These are phyloP conservation scores for Leccinum pseudoinsigne DNA, from an alignment of 1,284 basidiomycete genomes.

Conservation along the genomic window DNA sequence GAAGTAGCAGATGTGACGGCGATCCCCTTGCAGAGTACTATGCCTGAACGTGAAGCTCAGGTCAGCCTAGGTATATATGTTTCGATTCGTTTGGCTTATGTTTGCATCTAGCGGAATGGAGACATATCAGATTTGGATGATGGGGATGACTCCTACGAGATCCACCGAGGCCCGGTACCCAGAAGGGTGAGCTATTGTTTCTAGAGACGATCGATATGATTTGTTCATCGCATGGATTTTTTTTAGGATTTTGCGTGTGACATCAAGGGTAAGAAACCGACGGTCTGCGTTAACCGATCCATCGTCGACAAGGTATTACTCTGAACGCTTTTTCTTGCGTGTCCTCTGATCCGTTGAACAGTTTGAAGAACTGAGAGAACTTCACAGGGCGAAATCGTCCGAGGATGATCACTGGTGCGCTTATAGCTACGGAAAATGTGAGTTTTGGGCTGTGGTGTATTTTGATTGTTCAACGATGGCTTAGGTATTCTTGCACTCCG, in stretches of 20 bases:
- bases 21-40: conserved; percentile 70
- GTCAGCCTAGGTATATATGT: conserved; percentile 31
- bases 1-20: conserved; percentile 13
- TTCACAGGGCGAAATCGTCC: conserved; percentile 57
- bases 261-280: conserved; percentile 36
- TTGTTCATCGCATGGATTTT: not conserved
- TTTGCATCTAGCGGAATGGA: conserved; percentile 22
- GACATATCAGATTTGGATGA: conserved; percentile 30
- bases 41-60: conserved; percentile 41
- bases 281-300: conserved; percentile 57
- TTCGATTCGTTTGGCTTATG: not conserved
- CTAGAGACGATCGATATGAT: not conserved
- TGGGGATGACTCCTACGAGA: conserved; percentile 10
- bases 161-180: not conserved
- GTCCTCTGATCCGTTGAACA: conserved; percentile 28
- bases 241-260: conserved; percentile 64
- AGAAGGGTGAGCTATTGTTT: conserved; percentile 17
- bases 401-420: conserved; percentile 65
- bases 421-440: conserved; percentile 62
- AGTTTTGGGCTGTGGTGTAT: not conserved
- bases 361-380: conserved; percentile 59
- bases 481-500: conserved; percentile 56
- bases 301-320: conserved; percentile 61
- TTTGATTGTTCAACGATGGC: conserved; percentile 9
- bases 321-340: not conserved